These are phyloP conservation scores for Pugionium cornutum DNA, from an alignment of 345 rosid genomes.

Conservation along the genomic window DNA sequence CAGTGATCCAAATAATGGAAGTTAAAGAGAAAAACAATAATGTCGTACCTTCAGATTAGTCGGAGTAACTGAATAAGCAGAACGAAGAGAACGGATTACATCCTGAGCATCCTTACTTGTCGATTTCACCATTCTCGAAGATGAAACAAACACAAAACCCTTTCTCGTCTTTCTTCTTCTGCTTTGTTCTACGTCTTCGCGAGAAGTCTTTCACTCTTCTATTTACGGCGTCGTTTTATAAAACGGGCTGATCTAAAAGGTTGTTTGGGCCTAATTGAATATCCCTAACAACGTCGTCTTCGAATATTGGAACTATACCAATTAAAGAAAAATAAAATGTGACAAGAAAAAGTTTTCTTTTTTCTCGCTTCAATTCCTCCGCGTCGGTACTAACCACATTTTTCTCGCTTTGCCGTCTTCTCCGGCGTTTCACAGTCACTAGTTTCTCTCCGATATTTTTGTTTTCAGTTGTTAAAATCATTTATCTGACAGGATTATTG, in stretches of 20 bases:
- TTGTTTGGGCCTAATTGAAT: constrained; percentile 15
- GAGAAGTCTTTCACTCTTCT: constrained; percentile 3
- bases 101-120: constrained; percentile 70
- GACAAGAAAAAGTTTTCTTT: too few species aligned
- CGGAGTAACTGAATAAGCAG: constrained; percentile 78
- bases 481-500: not conserved
- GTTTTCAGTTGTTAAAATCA: not conserved
- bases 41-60: constrained; percentile 61
- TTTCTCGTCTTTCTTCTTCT: not conserved
- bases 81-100: constrained; percentile 66
- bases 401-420: constrained; percentile 25
- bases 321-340: not conserved
- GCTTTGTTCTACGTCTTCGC: constrained; percentile 19
- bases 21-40: not conserved
- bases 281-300: not conserved
- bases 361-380: constrained; percentile 24
- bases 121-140: constrained; percentile 59
- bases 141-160: constrained; percentile 16
- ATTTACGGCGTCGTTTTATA: constrained; percentile 13
- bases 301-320: not conserved
- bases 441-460: constrained; percentile 14
- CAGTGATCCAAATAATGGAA: constrained; percentile 7
- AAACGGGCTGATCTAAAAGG: not conserved
- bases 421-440: constrained; percentile 32
- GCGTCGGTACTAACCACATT: constrained; percentile 19